Evolutionary conservation across 192 early-diverging fungal genomes (phyloP), one percentile per base, ranked within the genome.

Genomic region (Coemansia sp.): DNA sequence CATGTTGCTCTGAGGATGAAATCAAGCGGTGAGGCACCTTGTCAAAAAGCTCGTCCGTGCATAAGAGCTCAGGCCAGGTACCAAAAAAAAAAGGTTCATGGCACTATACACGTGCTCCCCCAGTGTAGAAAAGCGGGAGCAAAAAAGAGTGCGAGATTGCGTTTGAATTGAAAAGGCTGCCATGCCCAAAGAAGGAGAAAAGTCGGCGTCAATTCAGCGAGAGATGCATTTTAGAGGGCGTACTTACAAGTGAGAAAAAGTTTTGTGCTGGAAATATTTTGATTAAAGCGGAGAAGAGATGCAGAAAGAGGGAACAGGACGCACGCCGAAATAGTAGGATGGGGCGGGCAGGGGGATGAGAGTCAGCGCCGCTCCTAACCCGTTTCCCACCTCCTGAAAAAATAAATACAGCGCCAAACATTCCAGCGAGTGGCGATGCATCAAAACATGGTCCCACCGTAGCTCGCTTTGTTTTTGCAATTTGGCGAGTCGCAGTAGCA

Each of bases 271-370:
- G 62, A 61, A 61, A 10, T 41, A 34, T 56, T 53, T 26, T 50
- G 34, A 62, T 47, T 37, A 62, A 61, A 47, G 50, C 33, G 35
- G 69, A 65, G 62, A 56, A 70, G 39, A 39, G 58, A 53, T 26
- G 39, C 14, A 18, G 50, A 64, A 63, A 64, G 50, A 38, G 18
- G 28, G 28, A 21, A 41, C 36, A 18, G 53, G 64, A 21, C 50
- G 21, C 47, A 14, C 48, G 12, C 25, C 50, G 25, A 55, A 31
- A 28, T 55, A 55, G 52, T 55, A 28, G 52, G 14, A 28, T 7
- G 41, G 41, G 26, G 52, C 20, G 43, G 43, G 43, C n/a, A n/a
- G 43, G 20, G 37, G n/a, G n/a, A n/a, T n/a, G n/a, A 38, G 50
- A 52, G 48, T 26, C 25, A 26, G 23, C 25, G 48, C 48, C 48